Evolutionary conservation across 108 stramenopile species (phyloP).

Genomic region (Nitzschia putrida): DNA sequence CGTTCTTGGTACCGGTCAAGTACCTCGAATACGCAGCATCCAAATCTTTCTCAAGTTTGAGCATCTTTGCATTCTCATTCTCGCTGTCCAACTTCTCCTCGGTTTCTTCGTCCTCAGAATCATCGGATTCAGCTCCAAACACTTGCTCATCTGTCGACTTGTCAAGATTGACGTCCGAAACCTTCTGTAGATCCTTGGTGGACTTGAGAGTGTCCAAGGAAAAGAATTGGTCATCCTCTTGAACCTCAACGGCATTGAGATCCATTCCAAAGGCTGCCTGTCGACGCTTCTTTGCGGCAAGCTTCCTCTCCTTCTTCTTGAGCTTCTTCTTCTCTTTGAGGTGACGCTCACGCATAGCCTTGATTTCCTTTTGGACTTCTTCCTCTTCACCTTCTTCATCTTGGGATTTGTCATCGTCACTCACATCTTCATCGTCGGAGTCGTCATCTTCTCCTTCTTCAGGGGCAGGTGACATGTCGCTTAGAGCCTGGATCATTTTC

Average conservation of each 20-base stretch:
- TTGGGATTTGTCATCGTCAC: constrained; percentile 48
- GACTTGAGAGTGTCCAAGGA: constrained; percentile 71
- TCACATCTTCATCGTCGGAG: constrained; percentile 43
- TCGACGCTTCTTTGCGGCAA: constrained; percentile 76
- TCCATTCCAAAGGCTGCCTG: constrained; percentile 89
- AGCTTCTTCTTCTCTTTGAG: constrained; percentile 76
- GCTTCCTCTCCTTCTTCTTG: constrained; percentile 89
- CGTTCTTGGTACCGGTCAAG: constrained; percentile 72
- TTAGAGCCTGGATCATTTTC: constrained; percentile 47
- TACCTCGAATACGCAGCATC: constrained; percentile 88
- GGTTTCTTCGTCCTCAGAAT: constrained; percentile 46
- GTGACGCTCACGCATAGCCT: constrained; percentile 62
- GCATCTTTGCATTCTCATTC: constrained; percentile 58
- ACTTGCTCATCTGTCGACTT: constrained; percentile 71
- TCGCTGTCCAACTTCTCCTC: constrained; percentile 17
- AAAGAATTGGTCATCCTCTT: constrained; percentile 85
- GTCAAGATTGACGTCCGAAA: constrained; percentile 79
- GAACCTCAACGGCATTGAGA: constrained; percentile 83
- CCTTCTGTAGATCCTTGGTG: constrained; percentile 63
- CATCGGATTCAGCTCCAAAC: constrained; percentile 55
- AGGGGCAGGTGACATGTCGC: not conserved
- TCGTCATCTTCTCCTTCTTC: constrained; percentile 54
- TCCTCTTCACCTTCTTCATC: constrained; percentile 81
- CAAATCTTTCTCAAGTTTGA: constrained; percentile 76
- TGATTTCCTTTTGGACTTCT: constrained; percentile 78